Evolutionary conservation across 202 grass and related monocot genomes (phyloP).

Genomic region (Musa balbisiana): DNA sequence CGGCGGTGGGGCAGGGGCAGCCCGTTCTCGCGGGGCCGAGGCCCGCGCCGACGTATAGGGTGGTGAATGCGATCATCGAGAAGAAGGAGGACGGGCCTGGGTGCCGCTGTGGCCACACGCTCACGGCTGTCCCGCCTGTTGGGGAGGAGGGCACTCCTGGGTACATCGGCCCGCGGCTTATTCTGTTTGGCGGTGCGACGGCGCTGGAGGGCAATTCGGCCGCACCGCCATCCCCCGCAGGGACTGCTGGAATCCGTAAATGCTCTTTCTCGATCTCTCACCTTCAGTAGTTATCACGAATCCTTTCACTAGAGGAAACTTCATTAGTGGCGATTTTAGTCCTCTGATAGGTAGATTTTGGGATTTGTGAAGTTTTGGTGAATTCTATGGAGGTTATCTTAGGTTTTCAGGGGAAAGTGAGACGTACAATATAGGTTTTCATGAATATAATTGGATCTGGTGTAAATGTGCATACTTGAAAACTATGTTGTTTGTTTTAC

Average conservation of each 20-base stretch:
- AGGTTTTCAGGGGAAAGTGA: neutral
- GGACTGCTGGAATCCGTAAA: slow-evolving; percentile 81
- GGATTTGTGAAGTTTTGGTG: neutral
- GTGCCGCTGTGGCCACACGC: slow-evolving; percentile 89
- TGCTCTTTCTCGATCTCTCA: slow-evolving; percentile 11
- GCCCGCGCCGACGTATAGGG: slow-evolving; percentile 64
- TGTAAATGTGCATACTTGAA: neutral
- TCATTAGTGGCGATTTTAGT: neutral
- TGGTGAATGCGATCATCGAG: slow-evolving; percentile 57
- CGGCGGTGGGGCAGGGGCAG: slow-evolving; percentile 5
- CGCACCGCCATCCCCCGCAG: slow-evolving; percentile 50
- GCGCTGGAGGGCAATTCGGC: slow-evolving; percentile 82
- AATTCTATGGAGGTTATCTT: neutral
- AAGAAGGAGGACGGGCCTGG: slow-evolving; percentile 86
- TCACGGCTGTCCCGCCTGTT: slow-evolving; percentile 65
- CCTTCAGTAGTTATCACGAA: neutral
- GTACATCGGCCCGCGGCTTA: slow-evolving; percentile 49
- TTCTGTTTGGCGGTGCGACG: slow-evolving; percentile 86
- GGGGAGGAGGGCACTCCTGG: slow-evolving; percentile 69
- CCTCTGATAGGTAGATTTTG: neutral
- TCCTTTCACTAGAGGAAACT: too few species aligned
- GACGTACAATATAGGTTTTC: neutral
- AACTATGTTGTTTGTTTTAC: neutral
- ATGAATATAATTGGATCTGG: neutral
- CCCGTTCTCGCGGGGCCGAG: slow-evolving; percentile 35